Base-by-base conservation (phyloP, 208 protist genomes). In the Crithidia sp. region DNA sequence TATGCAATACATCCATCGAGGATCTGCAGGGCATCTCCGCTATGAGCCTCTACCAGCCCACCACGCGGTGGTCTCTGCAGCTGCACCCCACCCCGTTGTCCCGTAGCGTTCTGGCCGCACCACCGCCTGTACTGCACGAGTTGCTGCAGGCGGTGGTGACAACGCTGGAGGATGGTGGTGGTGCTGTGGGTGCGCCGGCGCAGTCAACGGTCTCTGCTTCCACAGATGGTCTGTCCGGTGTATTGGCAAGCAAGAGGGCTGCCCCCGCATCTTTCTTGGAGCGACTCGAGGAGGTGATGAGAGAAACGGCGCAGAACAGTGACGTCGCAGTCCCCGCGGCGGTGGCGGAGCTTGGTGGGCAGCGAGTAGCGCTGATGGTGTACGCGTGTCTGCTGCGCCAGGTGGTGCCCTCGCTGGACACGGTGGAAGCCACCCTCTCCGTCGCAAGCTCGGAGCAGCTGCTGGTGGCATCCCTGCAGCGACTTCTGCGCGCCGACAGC, bases 81-180 rank as follows among this genome's bases (percentile, higher is more conserved):
- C 79, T 90, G 16, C 69, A 82, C 44, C 64, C 70, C 28, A 77
- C 57, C 3, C 77, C 85, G 16, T 45, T 90, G 8, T 78, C 76
- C 7, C 43, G 47, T 56, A 71, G 55, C 7, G 49, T 90, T 16
- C 54, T 74, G 16, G 8, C 67, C 6, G 62, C 78, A 19, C 40
- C 59, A 7, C 49, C 67, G 14, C 13, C 55, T 44, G 41, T 79
- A 67, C 61, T 79, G 50, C n/a, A 74, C 19, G 58, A 79, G 53
- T 50, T 79, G 40, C 65, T 57, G 10, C 67, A 53, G 14, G 50
- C 66, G 47, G 54, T 79, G n/a, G 74, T 74, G 17, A 7, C 2
- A 5, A 45, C 60, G 39, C 37, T 54, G 59, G 61, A 45, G 59
- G 67, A 36, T n/a, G 56, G 41, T 5, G 57, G 50, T 55, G 55